Percentiles rank a stretch among this genome's conserved stretches.
phyloP scores from a whole-genome alignment of 495 filamentous ascomycete genomes.

The Aspergillus baeticus region DNA sequence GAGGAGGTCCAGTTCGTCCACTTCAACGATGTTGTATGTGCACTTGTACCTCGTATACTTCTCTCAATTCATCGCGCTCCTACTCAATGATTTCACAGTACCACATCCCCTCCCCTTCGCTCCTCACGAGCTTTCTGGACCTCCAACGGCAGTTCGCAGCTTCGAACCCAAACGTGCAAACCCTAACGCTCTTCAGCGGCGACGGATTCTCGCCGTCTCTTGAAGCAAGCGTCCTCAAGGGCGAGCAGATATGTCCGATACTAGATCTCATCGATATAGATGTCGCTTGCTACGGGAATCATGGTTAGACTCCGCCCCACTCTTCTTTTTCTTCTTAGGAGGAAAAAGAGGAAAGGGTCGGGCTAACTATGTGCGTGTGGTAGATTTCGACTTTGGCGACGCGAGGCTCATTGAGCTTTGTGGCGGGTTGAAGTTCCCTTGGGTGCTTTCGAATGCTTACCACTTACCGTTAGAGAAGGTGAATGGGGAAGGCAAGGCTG shows the following conservation, averaged over 20 bases:
- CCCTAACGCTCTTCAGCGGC: conserved; percentile 2
- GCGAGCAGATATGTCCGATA: not conserved
- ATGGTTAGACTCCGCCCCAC: not conserved
- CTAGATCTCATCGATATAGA: not conserved
- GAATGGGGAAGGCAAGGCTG: not conserved
- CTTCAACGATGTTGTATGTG: conserved; percentile 2
- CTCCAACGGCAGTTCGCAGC: conserved; percentile 1
- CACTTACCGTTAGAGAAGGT: too few relatives aligned
- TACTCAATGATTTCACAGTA: not conserved
- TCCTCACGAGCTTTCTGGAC: not conserved
- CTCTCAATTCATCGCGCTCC: too few relatives aligned
- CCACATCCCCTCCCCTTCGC: not conserved
- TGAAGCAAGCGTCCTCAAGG: conserved; percentile 3
- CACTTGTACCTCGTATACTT: not conserved
- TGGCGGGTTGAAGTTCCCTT: not conserved
- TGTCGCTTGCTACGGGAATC: conserved; percentile 2
- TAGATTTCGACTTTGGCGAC: conserved; percentile 4
- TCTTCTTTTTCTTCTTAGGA: not conserved
- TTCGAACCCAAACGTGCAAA: not conserved
- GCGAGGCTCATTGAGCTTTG: conserved; percentile 1
- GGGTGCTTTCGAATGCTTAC: not conserved
- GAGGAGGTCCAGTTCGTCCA: conserved; percentile 7
- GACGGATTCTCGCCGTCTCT: conserved; percentile 1
- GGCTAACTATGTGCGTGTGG: too few relatives aligned
- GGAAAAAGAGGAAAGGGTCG: too few relatives aligned